Base-by-base conservation (phyloP, 2,329 filamentous ascomycete genomes). In the Hymenoscyphus salicellus region DNA sequence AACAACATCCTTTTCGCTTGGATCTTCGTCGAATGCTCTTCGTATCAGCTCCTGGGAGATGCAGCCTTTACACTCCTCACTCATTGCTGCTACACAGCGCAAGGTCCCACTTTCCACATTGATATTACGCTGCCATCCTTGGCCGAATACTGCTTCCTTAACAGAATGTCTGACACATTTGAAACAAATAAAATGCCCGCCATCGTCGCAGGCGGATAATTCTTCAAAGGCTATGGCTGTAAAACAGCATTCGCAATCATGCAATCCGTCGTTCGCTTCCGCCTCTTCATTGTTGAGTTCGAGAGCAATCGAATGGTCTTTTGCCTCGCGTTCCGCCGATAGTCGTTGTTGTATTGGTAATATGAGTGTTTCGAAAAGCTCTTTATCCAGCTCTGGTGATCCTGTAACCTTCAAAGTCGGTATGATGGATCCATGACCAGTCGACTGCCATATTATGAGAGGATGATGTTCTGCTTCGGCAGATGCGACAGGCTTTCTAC, bases 121-220 rank as follows among this genome's bases (percentile, higher is more conserved):
- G 71, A 97, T 89, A 72, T 86, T 95, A 65, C 90, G 88, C 59
- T 87, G 85, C 92, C 94, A 97, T 61, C 92, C 92, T 76, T 98
- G 95, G 0, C 95, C 95, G 75, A 96, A 98, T 0, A 98, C 80
- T 1, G 93, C 93, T 75, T 98, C 94, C 59, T 89, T 90, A 65
- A 94, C 84, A 11, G 93, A 89, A 69, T 90, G 87, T 68, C 89
- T 89, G 60, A 98, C 88, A 77, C 95, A 98, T 56, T 86, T 85
- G 77, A 93, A 89, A 78, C 91, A 95, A 62, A 94, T 82, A 74
- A 91, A 84, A 77, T 95, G 91, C 1, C 86, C 87, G 2, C 84
- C 82, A 36, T 81, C 77, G 73, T 85, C 84, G 78, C 91, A 95
- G n/a, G 85, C 83, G 0, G 89, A 86, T 64, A 93, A 84, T 72